These are phyloP conservation scores for Amanita rubescens DNA, from an alignment of 768 basidiomycete species.

Conservation along the genomic window DNA sequence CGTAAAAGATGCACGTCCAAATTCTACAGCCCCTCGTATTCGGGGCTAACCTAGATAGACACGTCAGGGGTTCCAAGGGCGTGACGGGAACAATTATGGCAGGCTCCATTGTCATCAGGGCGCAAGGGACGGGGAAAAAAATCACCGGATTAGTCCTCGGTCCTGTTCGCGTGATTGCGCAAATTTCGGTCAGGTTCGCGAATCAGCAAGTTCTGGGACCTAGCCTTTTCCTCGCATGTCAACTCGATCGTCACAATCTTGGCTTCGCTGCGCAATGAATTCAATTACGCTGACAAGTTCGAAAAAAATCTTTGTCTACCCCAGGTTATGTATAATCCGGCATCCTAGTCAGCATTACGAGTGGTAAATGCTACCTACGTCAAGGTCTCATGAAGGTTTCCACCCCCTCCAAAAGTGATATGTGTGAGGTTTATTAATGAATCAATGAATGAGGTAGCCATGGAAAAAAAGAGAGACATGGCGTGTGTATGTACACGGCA, in stretches of 20 bases:
- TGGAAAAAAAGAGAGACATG: no score
- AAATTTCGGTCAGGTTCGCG: background rate
- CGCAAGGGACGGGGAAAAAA: background rate
- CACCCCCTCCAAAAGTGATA: background rate
- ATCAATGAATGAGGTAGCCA: no score
- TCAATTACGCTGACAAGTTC: no score
- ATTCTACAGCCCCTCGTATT: background rate
- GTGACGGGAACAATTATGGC: background rate
- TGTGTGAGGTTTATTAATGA: no score
- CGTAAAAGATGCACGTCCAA: background rate
- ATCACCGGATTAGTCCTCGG: constrained; percentile 2
- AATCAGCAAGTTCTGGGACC: background rate
- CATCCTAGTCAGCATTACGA: background rate
- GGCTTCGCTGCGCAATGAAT: background rate
- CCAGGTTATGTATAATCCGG: background rate
- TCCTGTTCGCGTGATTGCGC: constrained; percentile 1
- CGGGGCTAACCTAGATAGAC: constrained; percentile 3
- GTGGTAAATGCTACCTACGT: background rate
- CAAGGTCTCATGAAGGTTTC: background rate
- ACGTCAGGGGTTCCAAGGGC: constrained; percentile 1
- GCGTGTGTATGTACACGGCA: background rate
- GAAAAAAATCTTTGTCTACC: background rate
- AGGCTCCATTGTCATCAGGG: background rate
- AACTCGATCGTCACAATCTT: background rate
- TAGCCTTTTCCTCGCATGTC: background rate